Evolutionary conservation across 2,329 filamentous ascomycete genomes (phyloP), one percentile per base, ranked within the genome.

Genomic region (Talaromyces sp.): DNA sequence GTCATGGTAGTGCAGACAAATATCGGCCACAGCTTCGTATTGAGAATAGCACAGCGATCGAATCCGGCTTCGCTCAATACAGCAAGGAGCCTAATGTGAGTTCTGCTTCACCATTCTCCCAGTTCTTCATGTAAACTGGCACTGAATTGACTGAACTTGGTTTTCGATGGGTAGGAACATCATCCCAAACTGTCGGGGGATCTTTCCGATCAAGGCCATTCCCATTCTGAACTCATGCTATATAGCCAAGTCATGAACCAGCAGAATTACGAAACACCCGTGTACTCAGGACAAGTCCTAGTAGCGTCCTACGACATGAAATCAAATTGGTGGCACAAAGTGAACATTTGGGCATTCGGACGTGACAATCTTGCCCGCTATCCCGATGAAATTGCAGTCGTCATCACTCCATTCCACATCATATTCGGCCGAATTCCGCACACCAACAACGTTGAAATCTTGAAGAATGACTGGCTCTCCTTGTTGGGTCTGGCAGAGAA

Each of bases 341-440:
- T 59, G 13, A 59, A 43, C 19, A 27, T 64, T 7, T 64, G 27
- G 19, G 62, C 54, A 2, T 47, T 22, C 9, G 45, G 59, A 2
- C 49, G 43, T 3, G n/a, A 25, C 1, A 43, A 43, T 3, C 3
- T 15, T 3, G 37, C 10, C 1, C 54, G 19, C 1, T 64, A 33
- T 35, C 19, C 50, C 3, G 62, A 64, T 10, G 62, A 64, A 15
- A 58, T 64, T 4, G 17, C 57, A 6, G 33, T 64, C 5, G 22
- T 64, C n/a, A 64, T 64, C 8, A 58, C 52, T 3, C 45, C 56
- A 2, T 47, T 27, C 8, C 47, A 47, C 5, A 37, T 64, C 5
- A 31, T 39, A 2, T 59, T 64, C 19, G 62, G 25, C 2, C 62
- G 62, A 0, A 52, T 64, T 7, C 52, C 54, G 5, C 31, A 2